Percentiles rank a stretch among this genome's conserved stretches.
These are phyloP conservation scores for Fonsecaea nubica DNA, from an alignment of 2,329 filamentous ascomycete genomes.

Conservation along the genomic window DNA sequence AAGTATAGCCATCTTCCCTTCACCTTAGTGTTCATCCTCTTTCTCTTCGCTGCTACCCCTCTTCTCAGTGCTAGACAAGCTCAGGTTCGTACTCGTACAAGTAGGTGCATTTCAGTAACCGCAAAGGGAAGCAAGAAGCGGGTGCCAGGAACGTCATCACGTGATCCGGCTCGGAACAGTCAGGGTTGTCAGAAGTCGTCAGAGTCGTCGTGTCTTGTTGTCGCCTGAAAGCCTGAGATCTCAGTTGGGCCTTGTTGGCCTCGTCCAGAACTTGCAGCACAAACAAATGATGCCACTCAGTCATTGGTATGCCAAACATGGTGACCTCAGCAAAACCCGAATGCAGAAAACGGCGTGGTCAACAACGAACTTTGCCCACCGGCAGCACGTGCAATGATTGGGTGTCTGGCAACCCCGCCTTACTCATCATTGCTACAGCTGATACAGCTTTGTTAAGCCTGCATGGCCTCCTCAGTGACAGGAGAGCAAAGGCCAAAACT, in stretches of 20 bases:
- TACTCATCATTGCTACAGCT: conserved; percentile 7
- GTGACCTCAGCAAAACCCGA: not conserved
- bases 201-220: not conserved
- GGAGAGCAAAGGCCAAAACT: not conserved
- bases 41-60: not conserved
- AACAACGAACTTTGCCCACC: not conserved
- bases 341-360: not conserved
- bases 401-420: not conserved
- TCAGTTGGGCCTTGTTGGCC: not conserved
- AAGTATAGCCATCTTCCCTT: not conserved
- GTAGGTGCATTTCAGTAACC: not conserved
- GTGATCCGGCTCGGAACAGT: not conserved
- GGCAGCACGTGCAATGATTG: not conserved
- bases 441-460: not conserved
- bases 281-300: not conserved
- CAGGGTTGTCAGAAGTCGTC: not conserved
- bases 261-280: not conserved
- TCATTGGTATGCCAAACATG: not conserved
- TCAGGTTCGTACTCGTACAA: not conserved
- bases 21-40: not conserved
- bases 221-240: not conserved
- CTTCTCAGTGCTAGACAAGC: not conserved
- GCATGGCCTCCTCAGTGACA: not conserved
- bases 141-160: not conserved
- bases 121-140: not conserved